Base-by-base conservation (phyloP, 306 rosid genomes). In the Cercis canadensis region DNA sequence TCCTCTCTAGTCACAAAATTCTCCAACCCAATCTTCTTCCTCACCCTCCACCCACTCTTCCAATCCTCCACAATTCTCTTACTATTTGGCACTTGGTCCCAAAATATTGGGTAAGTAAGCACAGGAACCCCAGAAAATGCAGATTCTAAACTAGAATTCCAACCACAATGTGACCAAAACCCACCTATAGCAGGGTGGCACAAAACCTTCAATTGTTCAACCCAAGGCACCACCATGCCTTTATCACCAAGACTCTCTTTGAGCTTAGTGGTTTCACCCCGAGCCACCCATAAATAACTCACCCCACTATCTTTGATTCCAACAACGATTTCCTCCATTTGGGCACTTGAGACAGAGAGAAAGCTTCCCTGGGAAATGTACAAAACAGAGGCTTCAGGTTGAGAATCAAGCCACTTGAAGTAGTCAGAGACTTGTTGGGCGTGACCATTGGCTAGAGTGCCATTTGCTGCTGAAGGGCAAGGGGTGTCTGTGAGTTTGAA, bases 291-390 rank as follows among this genome's bases (percentile, higher is more conserved):
- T 57, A 82, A 44, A 69, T 29, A 77, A 24, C 49, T 18, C 4
- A 52, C 46, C 7, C 75, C 80, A 12, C 83, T 69, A 14, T 39
- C 5, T 4, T 6, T 64, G 6, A 82, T 18, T 21, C 78, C 80
- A 0, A 62, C 59, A 0, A 69, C 72, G 8, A 82, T 73, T 52
- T 73, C 80, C 0, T 51, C 78, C 75, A 82, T 55, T 46, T 78
- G 83, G 71, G 62, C 36, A 15, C 36, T 46, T 2, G 83, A 82
- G 16, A 77, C 83, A 0, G 80, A 73, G 15, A 73, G 72, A 8
- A 62, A 82, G 62, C 86, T 77, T 5, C 86, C 83, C 60, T 77
- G 19, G 14, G 82, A 81, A 36, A 81, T 68, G 80, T 81, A 77
- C 69, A 77, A 17, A 47, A 73, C 80, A 0, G 80, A 77, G 5